Evolutionary conservation across 345 rosid genomes (phyloP).

Genomic region (Cardiospermum halicacabum): DNA sequence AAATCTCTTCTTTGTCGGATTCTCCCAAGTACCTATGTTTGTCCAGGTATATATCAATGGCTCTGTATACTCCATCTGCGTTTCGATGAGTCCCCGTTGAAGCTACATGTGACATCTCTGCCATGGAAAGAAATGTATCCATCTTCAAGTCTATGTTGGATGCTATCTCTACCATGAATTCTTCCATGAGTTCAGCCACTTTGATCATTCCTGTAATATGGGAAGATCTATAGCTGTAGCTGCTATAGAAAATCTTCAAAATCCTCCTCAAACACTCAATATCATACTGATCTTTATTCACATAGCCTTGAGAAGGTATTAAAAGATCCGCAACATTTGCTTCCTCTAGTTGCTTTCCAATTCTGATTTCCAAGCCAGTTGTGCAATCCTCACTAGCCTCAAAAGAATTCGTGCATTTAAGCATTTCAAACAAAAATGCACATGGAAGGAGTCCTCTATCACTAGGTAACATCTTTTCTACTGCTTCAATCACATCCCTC

Average conservation of each 20-base stretch:
- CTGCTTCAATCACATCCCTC: slow-evolving; percentile 52
- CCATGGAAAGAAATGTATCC: slow-evolving; percentile 43
- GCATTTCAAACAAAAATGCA: slow-evolving; percentile 50
- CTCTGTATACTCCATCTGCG: slow-evolving; percentile 68
- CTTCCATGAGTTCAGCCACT: slow-evolving; percentile 68
- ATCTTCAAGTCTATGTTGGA: slow-evolving; percentile 48
- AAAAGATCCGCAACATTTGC: slow-evolving; percentile 56
- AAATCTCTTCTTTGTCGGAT: slow-evolving; percentile 58
- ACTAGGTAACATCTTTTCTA: slow-evolving; percentile 59
- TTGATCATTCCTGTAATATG: slow-evolving; percentile 26
- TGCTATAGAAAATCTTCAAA: slow-evolving; percentile 48
- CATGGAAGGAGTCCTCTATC: slow-evolving; percentile 52
- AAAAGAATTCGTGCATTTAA: slow-evolving; percentile 38
- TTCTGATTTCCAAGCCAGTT: slow-evolving; percentile 63
- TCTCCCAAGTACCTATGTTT: slow-evolving; percentile 56
- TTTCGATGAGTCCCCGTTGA: slow-evolving; percentile 38
- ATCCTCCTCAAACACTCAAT: slow-evolving; percentile 54
- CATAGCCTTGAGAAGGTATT: slow-evolving; percentile 44
- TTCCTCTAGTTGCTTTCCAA: slow-evolving; percentile 67
- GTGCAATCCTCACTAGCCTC: slow-evolving; percentile 52
- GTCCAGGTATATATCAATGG: slow-evolving; percentile 63
- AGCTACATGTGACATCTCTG: slow-evolving; percentile 46
- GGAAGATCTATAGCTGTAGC: slow-evolving; percentile 16
- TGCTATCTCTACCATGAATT: slow-evolving; percentile 54
- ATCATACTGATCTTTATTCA: slow-evolving; percentile 50